Evolutionary conservation across 352 stramenopile genomes (phyloP).

Genomic region (Phytophthora litchii): DNA sequence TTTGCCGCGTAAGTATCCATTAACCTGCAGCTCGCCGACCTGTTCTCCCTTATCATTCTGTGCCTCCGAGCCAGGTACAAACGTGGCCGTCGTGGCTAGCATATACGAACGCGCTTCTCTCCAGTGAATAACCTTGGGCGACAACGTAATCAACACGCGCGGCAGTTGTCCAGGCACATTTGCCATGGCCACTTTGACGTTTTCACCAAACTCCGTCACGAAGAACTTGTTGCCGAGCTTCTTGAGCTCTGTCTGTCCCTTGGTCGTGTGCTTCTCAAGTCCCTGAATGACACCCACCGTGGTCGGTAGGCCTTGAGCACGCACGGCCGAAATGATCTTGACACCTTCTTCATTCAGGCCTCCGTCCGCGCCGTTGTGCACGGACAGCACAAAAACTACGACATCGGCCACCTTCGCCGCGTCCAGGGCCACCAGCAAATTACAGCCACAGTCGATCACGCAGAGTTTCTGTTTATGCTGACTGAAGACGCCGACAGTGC

Average conservation of each 20-base stretch:
- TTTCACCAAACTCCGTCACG: slow-evolving; percentile 88
- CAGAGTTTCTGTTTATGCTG: slow-evolving; percentile 92
- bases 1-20: slow-evolving; percentile 95
- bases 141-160: slow-evolving; percentile 81
- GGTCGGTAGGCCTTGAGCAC: slow-evolving; percentile 91
- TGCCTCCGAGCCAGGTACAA: slow-evolving; percentile 50
- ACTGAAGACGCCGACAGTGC: slow-evolving; percentile 68
- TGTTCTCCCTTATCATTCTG: slow-evolving; percentile 53
- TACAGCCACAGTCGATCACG: slow-evolving; percentile 83
- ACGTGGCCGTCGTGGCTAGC: slow-evolving; percentile 68
- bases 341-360: slow-evolving; percentile 89
- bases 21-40: slow-evolving; percentile 84
- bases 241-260: slow-evolving; percentile 77
- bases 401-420: slow-evolving; percentile 88
- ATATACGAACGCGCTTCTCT: slow-evolving; percentile 89
- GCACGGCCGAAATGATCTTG: slow-evolving; percentile 91
- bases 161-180: slow-evolving; percentile 84
- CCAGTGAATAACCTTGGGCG: slow-evolving; percentile 89
- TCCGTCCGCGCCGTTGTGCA: slow-evolving; percentile 80
- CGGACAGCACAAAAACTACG: slow-evolving; percentile 78
- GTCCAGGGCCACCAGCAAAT: slow-evolving; percentile 84
- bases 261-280: slow-evolving; percentile 71
- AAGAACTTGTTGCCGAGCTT: slow-evolving; percentile 91
- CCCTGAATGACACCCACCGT: slow-evolving; percentile 88
- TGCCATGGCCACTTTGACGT: slow-evolving; percentile 76